Evolutionary conservation across 371 early-diverging fungal genomes (phyloP).

Genomic region (Batrachochytrium dendrobatidis): DNA sequence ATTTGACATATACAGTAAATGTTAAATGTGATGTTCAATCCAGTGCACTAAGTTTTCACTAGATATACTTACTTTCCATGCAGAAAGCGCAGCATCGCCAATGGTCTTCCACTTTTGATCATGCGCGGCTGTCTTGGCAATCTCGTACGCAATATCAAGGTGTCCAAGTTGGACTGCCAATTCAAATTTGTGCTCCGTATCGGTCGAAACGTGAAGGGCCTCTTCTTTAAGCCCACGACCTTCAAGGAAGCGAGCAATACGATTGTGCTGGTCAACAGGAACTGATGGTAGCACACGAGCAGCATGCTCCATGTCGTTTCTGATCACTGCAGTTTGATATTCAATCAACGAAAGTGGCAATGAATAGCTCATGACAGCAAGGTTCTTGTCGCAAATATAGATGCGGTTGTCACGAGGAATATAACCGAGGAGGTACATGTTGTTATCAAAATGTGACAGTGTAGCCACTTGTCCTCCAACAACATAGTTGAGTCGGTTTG

Average conservation of each 20-base stretch:
- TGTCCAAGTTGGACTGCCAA: conserved; percentile 79
- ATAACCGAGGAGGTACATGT: conserved; percentile 88
- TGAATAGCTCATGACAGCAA: conserved; percentile 80
- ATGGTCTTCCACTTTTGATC: conserved; percentile 88
- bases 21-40: no score
- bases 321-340: conserved; percentile 92
- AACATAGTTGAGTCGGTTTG: conserved; percentile 88
- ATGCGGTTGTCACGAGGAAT: conserved; percentile 89
- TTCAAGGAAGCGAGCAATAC: conserved; percentile 92
- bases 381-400: conserved; percentile 89
- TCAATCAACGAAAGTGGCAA: conserved; percentile 88
- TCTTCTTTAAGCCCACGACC: conserved; percentile 79
- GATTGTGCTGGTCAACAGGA: conserved; percentile 78
- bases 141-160: conserved; percentile 74
- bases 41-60: no score
- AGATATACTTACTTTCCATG: conserved; percentile 64
- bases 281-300: conserved; percentile 69
- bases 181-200: conserved; percentile 91
- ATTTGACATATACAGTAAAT: conserved; percentile 12
- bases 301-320: conserved; percentile 82
- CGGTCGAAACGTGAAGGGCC: conserved; percentile 86
- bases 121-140: conserved; percentile 73
- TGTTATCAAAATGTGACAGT: conserved; percentile 87
- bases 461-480: conserved; percentile 89
- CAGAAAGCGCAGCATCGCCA: conserved; percentile 79